Conservation (phyloP, 805 yeast species). For the Spathaspora sp. region DNA sequence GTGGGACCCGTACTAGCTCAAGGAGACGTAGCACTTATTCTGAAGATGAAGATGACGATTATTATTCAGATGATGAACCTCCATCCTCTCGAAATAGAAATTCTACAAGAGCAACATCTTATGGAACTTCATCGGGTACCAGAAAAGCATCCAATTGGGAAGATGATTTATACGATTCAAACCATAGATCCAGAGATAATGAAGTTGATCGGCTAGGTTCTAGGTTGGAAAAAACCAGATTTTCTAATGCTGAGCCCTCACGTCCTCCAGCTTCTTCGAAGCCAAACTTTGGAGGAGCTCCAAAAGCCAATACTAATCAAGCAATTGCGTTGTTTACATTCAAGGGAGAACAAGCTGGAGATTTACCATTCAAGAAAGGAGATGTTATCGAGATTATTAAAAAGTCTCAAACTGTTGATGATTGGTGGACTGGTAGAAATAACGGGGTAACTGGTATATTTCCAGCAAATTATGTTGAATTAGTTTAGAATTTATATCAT, state of each 20-base stretch:
- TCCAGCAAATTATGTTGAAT: slow-evolving; percentile 95
- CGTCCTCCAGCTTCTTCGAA: slow-evolving; percentile 39
- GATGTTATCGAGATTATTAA: slow-evolving; percentile 85
- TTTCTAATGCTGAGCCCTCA: slow-evolving; percentile 19
- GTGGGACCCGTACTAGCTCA: slow-evolving; percentile 10
- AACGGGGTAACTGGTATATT: slow-evolving; percentile 87
- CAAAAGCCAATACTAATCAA: slow-evolving; percentile 51
- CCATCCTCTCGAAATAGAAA: slow-evolving; percentile 26
- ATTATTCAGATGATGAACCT: slow-evolving; percentile 33
- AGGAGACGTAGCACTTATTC: slow-evolving; percentile 22
- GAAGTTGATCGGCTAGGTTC: slow-evolving; percentile 32
- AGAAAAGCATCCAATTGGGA: slow-evolving; percentile 56
- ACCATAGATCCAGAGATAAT: slow-evolving; percentile 16
- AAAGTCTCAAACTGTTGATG: slow-evolving; percentile 84
- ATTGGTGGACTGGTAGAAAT: slow-evolving; percentile 97
- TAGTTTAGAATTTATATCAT: slow-evolving; percentile 37
- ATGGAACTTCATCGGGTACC: slow-evolving; percentile 22
- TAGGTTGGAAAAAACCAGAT: slow-evolving; percentile 31
- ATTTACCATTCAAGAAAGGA: slow-evolving; percentile 89
- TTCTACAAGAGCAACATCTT: slow-evolving; percentile 15
- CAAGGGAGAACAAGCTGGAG: slow-evolving; percentile 92
- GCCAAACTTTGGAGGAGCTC: slow-evolving; percentile 36
- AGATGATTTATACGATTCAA: slow-evolving; percentile 77
- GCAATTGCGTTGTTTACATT: slow-evolving; percentile 89
- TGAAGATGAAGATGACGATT: slow-evolving; percentile 19